Conservation (phyloP, 257 asterid genomes). For the Cynanchum wilfordii region DNA sequence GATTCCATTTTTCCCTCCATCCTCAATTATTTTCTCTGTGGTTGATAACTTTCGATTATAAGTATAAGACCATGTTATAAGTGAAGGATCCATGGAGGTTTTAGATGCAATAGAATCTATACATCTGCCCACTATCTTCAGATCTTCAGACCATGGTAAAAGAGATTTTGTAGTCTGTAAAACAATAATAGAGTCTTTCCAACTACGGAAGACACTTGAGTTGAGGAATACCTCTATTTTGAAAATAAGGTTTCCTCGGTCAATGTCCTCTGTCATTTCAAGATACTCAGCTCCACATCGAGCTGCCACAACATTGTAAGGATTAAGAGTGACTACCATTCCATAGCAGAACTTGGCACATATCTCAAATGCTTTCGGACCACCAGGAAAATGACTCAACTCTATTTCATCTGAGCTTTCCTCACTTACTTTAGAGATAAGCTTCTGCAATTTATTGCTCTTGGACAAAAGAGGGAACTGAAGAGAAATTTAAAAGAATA, state of each 20-base stretch:
- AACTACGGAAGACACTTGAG: slow-evolving; percentile 70
- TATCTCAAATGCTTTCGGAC: slow-evolving; percentile 81
- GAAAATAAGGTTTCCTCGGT: slow-evolving; percentile 67
- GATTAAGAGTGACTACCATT: slow-evolving; percentile 70
- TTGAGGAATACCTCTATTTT: slow-evolving; percentile 83
- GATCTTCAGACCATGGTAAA: slow-evolving; percentile 72
- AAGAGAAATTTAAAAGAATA: neutral
- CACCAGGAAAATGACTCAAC: slow-evolving; percentile 78
- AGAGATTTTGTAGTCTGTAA: slow-evolving; percentile 71
- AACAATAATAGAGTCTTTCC: slow-evolving; percentile 94
- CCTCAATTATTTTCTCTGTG: slow-evolving; percentile 41
- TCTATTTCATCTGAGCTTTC: slow-evolving; percentile 45
- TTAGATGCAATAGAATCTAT: slow-evolving; percentile 80
- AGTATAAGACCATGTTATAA: slow-evolving; percentile 81
- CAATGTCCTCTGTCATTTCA: slow-evolving; percentile 80
- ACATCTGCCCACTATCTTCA: slow-evolving; percentile 71
- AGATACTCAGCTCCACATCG: slow-evolving; percentile 93
- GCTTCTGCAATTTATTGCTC: slow-evolving; percentile 69
- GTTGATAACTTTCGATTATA: slow-evolving; percentile 51
- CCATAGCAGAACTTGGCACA: slow-evolving; percentile 96
- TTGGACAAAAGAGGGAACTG: slow-evolving; percentile 94
- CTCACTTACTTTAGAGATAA: slow-evolving; percentile 38
- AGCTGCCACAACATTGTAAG: slow-evolving; percentile 77
- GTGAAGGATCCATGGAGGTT: slow-evolving; percentile 76
- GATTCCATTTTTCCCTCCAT: slow-evolving; percentile 37